Conservation (phyloP, 768 basidiomycete species). For the Trametes sanguinea region DNA sequence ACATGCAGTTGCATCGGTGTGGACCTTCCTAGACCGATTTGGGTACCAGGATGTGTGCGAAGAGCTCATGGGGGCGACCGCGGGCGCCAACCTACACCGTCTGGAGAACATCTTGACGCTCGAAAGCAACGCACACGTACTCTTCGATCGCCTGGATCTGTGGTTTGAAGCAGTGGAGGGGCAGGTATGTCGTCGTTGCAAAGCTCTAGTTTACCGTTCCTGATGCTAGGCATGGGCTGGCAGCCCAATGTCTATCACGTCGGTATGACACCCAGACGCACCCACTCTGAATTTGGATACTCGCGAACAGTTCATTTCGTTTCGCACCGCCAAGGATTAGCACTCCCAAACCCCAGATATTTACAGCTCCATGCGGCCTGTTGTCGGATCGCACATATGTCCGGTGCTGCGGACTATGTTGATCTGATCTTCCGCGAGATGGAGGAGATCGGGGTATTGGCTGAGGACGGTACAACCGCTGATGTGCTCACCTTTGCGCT, state of each 20-base stretch:
- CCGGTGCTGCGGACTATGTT: neutral
- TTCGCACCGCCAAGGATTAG: neutral
- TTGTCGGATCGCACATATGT: neutral
- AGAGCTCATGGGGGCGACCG: neutral
- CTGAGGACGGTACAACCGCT: no score
- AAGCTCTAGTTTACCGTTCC: neutral
- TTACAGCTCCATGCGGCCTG: neutral
- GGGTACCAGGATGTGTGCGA: neutral
- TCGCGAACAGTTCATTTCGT: neutral
- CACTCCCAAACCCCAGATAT: slow-evolving; percentile 4
- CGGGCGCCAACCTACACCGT: neutral
- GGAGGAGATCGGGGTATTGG: no score
- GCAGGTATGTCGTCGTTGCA: neutral
- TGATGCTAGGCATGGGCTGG: neutral
- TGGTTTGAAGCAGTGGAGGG: neutral
- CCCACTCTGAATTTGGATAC: neutral
- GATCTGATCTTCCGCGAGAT: no score
- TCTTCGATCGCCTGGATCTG: neutral
- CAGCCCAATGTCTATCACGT: neutral
- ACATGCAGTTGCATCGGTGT: neutral
- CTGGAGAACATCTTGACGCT: slow-evolving; percentile 4
- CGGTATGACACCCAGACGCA: neutral
- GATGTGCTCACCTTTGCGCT: no score
- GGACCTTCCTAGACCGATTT: neutral
- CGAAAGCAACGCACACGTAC: neutral